Evolutionary conservation across 1,139 yeast genomes (phyloP), one percentile per base, ranked within the genome.

Genomic region (Taphrina flavorubra): DNA sequence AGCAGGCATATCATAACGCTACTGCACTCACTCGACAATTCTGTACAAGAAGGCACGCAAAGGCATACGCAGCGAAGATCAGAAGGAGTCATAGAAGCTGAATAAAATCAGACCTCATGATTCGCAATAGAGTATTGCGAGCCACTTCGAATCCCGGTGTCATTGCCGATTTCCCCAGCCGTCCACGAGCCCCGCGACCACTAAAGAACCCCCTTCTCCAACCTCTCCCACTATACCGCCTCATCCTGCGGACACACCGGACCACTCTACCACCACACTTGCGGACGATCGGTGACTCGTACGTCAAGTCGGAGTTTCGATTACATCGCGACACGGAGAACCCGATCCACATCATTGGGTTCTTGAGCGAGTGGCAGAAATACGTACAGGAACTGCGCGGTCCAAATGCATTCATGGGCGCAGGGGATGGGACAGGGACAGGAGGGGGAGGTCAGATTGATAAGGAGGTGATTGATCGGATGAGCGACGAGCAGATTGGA

Each of bases 301-400:
- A 94, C 78, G 97, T 94, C 69, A 90, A 87, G 76, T 85, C 88
- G 37, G 99, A 94, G 78, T 94, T 94, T 81, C 86, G 86, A 73
- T 88, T 94, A n/a, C 99, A 95, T 79, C 85, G 86, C 72, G 79
- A 81, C 63, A 84, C 88, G 14, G 97, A 92, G 74, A 92, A 94
- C 77, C 98, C 99, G 0, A 82, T 92, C 49, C 97, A 92, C 76
- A 91, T 94, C 46, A 92, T 95, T 10, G 98, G 97, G 13, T 94
- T 94, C 75, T 82, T 94, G 72, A 86, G 96, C 0, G 88, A 91
- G 72, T 94, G 99, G 99, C 99, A 94, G 76, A 92, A 51, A 18
- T 68, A 68, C 47, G 65, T 44, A n/a, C 65, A 68, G 40, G 61
- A 58, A 10, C 44, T 68, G 37, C 34, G 60, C 25, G 67, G 55